Percentiles rank a stretch among this genome's conserved stretches.
Conservation (phyloP, 257 asterid genomes). For the Misopates orontium region DNA sequence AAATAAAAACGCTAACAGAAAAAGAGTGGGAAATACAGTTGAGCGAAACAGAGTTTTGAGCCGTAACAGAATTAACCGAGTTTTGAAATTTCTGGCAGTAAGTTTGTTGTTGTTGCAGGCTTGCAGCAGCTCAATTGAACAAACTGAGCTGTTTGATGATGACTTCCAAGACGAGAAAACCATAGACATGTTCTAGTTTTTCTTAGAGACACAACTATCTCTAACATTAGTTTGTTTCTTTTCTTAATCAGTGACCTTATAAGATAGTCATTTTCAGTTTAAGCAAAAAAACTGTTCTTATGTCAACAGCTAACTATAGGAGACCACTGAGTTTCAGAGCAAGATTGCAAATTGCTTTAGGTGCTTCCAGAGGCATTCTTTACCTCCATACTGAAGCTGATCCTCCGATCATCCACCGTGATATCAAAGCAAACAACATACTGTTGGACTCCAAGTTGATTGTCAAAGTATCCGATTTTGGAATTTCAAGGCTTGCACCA, state of each 20-base stretch:
- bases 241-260: not conserved
- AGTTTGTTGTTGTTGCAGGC: too few relatives aligned
- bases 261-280: not conserved
- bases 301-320: conserved; percentile 45
- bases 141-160: too few relatives aligned
- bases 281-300: not conserved
- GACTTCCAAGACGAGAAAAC: too few relatives aligned
- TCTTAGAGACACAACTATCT: too few relatives aligned
- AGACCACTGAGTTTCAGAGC: conserved; percentile 56
- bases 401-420: conserved; percentile 89
- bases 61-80: too few relatives aligned
- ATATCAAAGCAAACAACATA: conserved; percentile 83
- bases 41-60: too few relatives aligned
- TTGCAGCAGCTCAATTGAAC: too few relatives aligned
- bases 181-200: too few relatives aligned
- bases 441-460: conserved; percentile 72
- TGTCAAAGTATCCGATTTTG: conserved; percentile 91
- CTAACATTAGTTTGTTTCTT: not conserved
- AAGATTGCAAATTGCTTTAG: conserved; percentile 68
- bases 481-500: conserved; percentile 92
- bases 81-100: too few relatives aligned
- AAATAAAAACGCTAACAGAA: too few relatives aligned
- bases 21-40: too few relatives aligned
- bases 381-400: conserved; percentile 92
- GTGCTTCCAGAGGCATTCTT: conserved; percentile 82